Conservation (phyloP, 805 yeast genomes). For the Barnettozyma siamensis region DNA sequence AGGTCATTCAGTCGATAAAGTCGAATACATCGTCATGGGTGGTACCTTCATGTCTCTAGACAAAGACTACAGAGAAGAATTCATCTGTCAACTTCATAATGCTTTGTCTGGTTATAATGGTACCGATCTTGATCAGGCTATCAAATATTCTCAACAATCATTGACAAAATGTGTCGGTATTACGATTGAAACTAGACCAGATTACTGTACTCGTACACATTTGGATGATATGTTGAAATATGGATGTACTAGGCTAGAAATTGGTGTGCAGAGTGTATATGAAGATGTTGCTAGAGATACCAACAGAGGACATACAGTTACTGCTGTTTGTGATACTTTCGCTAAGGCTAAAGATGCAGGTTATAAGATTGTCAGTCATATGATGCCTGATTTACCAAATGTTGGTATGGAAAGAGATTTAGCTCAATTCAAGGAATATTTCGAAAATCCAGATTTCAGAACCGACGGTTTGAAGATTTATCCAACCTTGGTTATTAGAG, state of each 20-base stretch:
- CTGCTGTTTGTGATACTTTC: conserved; percentile 93
- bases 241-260: conserved; percentile 94
- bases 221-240: conserved; percentile 91
- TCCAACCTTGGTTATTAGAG: conserved; percentile 94
- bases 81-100: conserved; percentile 86
- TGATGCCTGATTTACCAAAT: conserved; percentile 99
- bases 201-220: conserved; percentile 95
- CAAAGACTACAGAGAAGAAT: conserved; percentile 80
- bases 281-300: conserved; percentile 99
- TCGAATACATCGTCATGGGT: conserved; percentile 97
- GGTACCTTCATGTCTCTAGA: conserved; percentile 98
- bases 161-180: conserved; percentile 97
- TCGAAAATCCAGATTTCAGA: conserved; percentile 93
- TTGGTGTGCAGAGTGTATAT: conserved; percentile 95
- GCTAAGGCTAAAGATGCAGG: conserved; percentile 97
- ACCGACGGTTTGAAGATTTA: conserved; percentile 95
- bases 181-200: conserved; percentile 97
- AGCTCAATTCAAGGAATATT: conserved; percentile 93
- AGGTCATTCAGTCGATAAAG: conserved; percentile 96
- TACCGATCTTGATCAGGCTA: conserved; percentile 82
- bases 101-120: conserved; percentile 93
- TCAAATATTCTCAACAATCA: conserved; percentile 85
- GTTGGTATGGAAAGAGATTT: conserved; percentile 98
- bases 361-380: conserved; percentile 93
- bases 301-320: conserved; percentile 96